A percentile compares a stretch with the other conserved stretches of the same genome.
Conservation (phyloP, 345 rosid species). For the Salix brachista region DNA sequence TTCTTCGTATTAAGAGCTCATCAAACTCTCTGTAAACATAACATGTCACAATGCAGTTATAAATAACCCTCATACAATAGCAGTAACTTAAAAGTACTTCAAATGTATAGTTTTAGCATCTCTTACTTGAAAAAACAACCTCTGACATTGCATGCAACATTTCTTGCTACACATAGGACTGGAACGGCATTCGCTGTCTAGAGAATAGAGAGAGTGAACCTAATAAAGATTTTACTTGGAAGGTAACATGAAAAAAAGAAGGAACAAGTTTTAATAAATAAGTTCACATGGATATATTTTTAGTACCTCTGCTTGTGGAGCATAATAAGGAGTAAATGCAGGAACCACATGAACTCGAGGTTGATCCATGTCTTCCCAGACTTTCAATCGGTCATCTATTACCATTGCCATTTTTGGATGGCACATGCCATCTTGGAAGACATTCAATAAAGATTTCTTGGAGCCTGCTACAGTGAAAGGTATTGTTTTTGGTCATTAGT, state of each 20-base stretch:
- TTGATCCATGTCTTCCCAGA: constrained; percentile 99
- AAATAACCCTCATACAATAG: background rate
- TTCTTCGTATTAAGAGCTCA: constrained; percentile 69
- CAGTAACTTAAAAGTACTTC: constrained; percentile 2
- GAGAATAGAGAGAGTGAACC: background rate
- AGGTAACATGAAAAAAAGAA: constrained; percentile 4
- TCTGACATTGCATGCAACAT: constrained; percentile 99
- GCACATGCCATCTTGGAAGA: constrained; percentile 79
- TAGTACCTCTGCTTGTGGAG: constrained; percentile 96
- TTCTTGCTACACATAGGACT: constrained; percentile 90
- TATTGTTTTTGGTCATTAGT: background rate
- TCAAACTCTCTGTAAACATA: constrained; percentile 81
- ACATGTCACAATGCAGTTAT: constrained; percentile 3
- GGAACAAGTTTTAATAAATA: constrained; percentile 2
- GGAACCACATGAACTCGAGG: constrained; percentile 96
- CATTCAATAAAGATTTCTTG: constrained; percentile 75
- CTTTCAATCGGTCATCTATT: constrained; percentile 93
- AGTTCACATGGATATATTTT: constrained; percentile 15
- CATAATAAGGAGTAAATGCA: constrained; percentile 83
- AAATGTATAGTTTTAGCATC: constrained; percentile 10
- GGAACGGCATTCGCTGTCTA: constrained; percentile 86
- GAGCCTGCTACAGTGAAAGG: constrained; percentile 47
- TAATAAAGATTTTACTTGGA: constrained; percentile 5
- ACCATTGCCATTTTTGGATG: constrained; percentile 99
- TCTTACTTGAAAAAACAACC: constrained; percentile 94